These are phyloP conservation scores for Comarum palustre DNA, from an alignment of 306 rosid genomes.

Conservation along the genomic window DNA sequence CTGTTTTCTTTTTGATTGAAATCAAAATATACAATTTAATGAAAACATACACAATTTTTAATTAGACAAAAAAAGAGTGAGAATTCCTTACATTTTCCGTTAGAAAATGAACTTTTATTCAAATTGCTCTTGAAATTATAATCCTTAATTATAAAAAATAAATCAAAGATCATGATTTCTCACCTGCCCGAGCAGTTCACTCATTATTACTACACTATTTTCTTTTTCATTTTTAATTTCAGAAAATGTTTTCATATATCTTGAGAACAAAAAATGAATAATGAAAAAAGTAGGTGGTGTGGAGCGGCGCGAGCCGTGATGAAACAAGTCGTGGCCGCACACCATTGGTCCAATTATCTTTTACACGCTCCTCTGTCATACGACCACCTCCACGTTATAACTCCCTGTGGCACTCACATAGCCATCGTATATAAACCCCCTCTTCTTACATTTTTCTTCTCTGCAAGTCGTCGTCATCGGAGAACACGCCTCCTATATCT, in stretches of 20 bases:
- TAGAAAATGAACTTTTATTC: no score
- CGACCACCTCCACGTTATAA: conserved; percentile 7
- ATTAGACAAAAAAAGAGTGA: no score
- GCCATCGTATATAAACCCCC: conserved; percentile 14
- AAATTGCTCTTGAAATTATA: not conserved
- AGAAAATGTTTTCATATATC: not conserved
- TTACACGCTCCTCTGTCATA: conserved; percentile 2
- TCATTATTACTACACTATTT: not conserved
- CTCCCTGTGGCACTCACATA: conserved; percentile 11
- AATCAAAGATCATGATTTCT: not conserved
- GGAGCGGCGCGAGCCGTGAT: conserved; percentile 6
- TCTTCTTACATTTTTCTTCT: not conserved
- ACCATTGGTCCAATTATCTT: not conserved
- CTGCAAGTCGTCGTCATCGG: conserved; percentile 22
- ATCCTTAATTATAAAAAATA: no score
- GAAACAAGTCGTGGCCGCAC: conserved; percentile 13
- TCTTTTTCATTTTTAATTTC: not conserved
- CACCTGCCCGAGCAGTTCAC: not conserved
- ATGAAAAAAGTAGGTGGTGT: not conserved
- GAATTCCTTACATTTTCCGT: no score
- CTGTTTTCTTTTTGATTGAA: no score
- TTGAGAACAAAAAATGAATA: not conserved
- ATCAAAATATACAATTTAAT: no score
- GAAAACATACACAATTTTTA: no score
- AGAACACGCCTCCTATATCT: conserved; percentile 20